A percentile compares a stretch with the other conserved stretches of the same genome.
These are phyloP conservation scores for Pythium phragmitis DNA, from an alignment of 352 stramenopile genomes.

Conservation along the genomic window DNA sequence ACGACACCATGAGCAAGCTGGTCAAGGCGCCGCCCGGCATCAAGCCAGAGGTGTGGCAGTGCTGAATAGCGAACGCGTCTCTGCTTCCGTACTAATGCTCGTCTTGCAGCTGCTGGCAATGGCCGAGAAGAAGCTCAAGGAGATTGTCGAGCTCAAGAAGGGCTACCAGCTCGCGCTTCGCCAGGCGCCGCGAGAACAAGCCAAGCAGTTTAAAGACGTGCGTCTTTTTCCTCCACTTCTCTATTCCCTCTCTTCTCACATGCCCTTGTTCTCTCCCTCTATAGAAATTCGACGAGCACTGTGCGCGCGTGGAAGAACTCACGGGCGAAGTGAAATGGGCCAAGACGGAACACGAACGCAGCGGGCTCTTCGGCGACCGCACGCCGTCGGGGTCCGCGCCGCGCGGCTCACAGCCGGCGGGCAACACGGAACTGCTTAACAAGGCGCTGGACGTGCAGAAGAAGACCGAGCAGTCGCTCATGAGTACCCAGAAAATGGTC, in stretches of 20 bases:
- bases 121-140: constrained; percentile 82
- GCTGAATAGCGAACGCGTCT: neutral
- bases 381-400: constrained; percentile 30
- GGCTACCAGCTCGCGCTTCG: constrained; percentile 78
- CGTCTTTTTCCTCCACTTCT: neutral
- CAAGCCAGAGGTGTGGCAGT: constrained; percentile 42
- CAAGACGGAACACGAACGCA: constrained; percentile 76
- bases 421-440: constrained; percentile 78
- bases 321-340: constrained; percentile 79
- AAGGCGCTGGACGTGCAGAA: constrained; percentile 76
- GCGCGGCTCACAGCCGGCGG: constrained; percentile 31
- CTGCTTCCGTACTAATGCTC: neutral
- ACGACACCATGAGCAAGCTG: constrained; percentile 84
- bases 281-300: constrained; percentile 86
- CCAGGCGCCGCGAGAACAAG: constrained; percentile 71
- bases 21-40: constrained; percentile 69
- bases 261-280: too few relatives aligned
- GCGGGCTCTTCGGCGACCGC: constrained; percentile 69
- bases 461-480: constrained; percentile 83
- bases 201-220: constrained; percentile 70
- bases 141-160: constrained; percentile 85
- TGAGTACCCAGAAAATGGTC: constrained; percentile 87
- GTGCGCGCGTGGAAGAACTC: constrained; percentile 75
- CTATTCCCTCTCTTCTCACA: too few relatives aligned
- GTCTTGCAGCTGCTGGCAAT: constrained; percentile 57